phyloP scores from a whole-genome alignment of 441 rosid species.

The Arabidopsis hybrid region DNA sequence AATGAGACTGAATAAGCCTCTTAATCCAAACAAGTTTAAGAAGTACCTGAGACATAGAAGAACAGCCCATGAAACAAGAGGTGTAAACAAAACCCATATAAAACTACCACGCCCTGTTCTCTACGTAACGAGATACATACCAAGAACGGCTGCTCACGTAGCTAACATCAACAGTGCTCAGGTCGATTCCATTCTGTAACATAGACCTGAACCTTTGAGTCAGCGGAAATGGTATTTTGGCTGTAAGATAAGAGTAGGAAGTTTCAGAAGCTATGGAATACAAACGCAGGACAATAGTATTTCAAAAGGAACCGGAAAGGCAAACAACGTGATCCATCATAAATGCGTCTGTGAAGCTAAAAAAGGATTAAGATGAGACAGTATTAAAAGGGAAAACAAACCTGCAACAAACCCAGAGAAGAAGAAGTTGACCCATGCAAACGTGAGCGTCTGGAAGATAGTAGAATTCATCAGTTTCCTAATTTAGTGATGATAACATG shows the following conservation, averaged over 20 bases:
- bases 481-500: constrained; percentile 9
- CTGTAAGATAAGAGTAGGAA: constrained; percentile 49
- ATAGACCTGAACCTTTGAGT: constrained; percentile 96
- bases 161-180: constrained; percentile 97
- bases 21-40: constrained; percentile 93
- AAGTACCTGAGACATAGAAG: constrained; percentile 71
- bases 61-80: constrained; percentile 37
- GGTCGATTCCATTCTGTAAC: constrained; percentile 97
- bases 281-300: too few relatives aligned
- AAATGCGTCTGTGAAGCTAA: neutral
- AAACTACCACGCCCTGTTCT: neutral
- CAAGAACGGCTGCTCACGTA: constrained; percentile 98
- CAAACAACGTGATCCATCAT: neutral
- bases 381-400: constrained; percentile 26
- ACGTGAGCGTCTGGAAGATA: constrained; percentile 81
- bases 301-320: neutral
- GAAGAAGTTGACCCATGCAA: constrained; percentile 99
- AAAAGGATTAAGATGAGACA: neutral
- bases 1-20: constrained; percentile 95
- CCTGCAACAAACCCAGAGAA: constrained; percentile 99
- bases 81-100: neutral
- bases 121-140: constrained; percentile 49
- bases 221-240: constrained; percentile 96
- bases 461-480: constrained; percentile 32
- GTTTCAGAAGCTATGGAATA: constrained; percentile 17